Evolutionary conservation across 2,329 filamentous ascomycete genomes (phyloP), one percentile per base, ranked within the genome.

Genomic region (Aspergillus sojae): DNA sequence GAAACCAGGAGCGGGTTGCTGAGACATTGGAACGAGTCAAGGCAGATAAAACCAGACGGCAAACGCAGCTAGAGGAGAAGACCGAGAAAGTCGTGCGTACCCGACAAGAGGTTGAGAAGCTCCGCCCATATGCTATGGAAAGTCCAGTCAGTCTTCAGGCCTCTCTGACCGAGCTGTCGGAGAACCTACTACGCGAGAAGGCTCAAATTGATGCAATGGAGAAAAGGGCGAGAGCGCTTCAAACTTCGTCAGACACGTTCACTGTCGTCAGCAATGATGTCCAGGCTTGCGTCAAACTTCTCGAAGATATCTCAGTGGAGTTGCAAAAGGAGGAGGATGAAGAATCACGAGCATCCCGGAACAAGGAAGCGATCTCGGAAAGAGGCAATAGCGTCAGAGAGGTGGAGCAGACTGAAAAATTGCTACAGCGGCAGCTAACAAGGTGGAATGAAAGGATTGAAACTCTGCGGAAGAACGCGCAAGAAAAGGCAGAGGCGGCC

Each of bases 211-310:
- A 98, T 73, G 83, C 89, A 1, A 86, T 98, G 52, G 95, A 99
- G 77, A 89, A 92, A 67, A 87, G 94, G 61, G 89, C 91, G n/a
- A 87, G 95, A 64, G 94, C 93, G 0, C 83, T 99, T 26, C 94
- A 98, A 74, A 98, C 94, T 1, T 96, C 92, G 9, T 89, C 89
- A 3, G 94, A 98, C 77, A 94, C 93, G 0, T 98, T 98, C 75
- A 84, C 87, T 4, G 89, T 96, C 0, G 92, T 97, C 0, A 85
- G 90, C 10, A 87, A 90, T 12, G 95, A 99, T 72, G 93, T 99
- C 19, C 89, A 91, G 9, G 89, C 91, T 2, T 96, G 94, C 74
- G 93, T 93, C 72, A 94, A 94, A 73, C 85, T 98, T 14, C 87
- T 98, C 4, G 92, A 95, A 60, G 94, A 98, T 70, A 91, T 97